Base-by-base conservation (phyloP, 139 green algal species). In the Chlorella vulgaris region DNA sequence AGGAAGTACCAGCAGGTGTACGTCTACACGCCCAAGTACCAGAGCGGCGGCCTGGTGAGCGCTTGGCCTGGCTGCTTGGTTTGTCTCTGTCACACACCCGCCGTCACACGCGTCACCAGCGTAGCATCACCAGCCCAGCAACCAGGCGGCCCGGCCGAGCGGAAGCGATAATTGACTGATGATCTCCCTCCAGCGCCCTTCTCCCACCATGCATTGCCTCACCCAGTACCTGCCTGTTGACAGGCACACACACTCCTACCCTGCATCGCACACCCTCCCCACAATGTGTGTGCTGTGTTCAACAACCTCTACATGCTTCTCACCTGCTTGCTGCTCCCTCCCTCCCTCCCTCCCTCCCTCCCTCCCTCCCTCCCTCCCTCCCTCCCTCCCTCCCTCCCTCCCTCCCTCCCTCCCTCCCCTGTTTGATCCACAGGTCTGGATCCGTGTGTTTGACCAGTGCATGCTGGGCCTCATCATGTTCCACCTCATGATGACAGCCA, bases 401-500 rank as follows among this genome's bases (percentile, higher is more conserved):
- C 42, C 61, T 51, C 35, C 7, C 33, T n/a, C 1, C 43, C 28
- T 13, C 43, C 6, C 69, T 29, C 0, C 70, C 70, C 35, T 62
- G 24, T 2, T 2, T 35, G 21, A 1, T 50, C 24, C 62, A 69
- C 86, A 88, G 86, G 65, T 83, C 22, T 91, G 84, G 84, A 35
- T 35, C 13, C 82, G 90, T 39, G 81, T 92, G 31, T 94, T 92
- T 69, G 55, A 89, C 35, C 91, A 95, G 70, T 83, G 90, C 58
- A 88, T 93, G 74, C 65, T 74, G 2, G 88, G 81, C 5, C 63
- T 94, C 42, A 82, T 94, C 74, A 87, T 93, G 80, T 90, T 94
- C 75, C 91, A 95, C 80, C 61, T 93, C 26, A 84, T 92, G 36
- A 92, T 92, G 88, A 74, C 92, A 18, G 86, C 77, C 6, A 76